These are phyloP conservation scores for Komagataella phaffii DNA, from an alignment of 805 yeast species.

Conservation along the genomic window DNA sequence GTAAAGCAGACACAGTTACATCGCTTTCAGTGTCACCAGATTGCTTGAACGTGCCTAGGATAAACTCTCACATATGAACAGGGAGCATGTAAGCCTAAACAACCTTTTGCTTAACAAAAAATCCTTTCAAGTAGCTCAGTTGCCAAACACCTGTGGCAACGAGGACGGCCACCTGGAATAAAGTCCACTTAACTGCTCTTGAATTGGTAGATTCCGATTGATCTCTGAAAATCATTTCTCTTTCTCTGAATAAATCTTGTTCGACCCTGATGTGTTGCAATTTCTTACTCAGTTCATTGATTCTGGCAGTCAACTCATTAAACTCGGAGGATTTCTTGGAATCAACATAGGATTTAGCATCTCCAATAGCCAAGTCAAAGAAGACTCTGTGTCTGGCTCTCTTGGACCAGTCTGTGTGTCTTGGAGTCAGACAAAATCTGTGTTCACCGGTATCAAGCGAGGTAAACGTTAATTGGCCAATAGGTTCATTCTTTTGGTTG, in stretches of 20 bases:
- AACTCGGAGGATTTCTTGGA: slow-evolving; percentile 50
- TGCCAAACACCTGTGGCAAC: slow-evolving; percentile 64
- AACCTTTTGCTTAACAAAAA: slow-evolving; percentile 69
- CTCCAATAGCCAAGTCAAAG: slow-evolving; percentile 57
- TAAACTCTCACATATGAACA: neutral
- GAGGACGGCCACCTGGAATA: slow-evolving; percentile 51
- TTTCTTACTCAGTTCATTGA: slow-evolving; percentile 41
- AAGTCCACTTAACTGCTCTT: slow-evolving; percentile 62
- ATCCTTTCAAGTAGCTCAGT: slow-evolving; percentile 57
- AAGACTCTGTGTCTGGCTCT: slow-evolving; percentile 50
- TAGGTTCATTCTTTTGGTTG: slow-evolving; percentile 49
- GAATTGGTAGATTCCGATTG: slow-evolving; percentile 57
- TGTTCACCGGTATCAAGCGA: slow-evolving; percentile 71
- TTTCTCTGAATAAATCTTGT: slow-evolving; percentile 55
- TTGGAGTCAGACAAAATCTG: slow-evolving; percentile 56
- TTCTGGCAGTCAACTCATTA: slow-evolving; percentile 39
- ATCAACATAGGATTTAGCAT: slow-evolving; percentile 48
- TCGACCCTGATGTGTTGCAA: slow-evolving; percentile 50
- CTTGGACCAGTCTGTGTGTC: slow-evolving; percentile 29
- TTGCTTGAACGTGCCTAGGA: neutral
- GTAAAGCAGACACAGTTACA: neutral
- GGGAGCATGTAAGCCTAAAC: slow-evolving; percentile 19
- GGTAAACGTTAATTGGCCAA: slow-evolving; percentile 61
- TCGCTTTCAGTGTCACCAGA: neutral
- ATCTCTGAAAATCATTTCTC: slow-evolving; percentile 65